Base-by-base conservation (phyloP, 768 basidiomycete species). In the Hygrocybe coccinea region DNA sequence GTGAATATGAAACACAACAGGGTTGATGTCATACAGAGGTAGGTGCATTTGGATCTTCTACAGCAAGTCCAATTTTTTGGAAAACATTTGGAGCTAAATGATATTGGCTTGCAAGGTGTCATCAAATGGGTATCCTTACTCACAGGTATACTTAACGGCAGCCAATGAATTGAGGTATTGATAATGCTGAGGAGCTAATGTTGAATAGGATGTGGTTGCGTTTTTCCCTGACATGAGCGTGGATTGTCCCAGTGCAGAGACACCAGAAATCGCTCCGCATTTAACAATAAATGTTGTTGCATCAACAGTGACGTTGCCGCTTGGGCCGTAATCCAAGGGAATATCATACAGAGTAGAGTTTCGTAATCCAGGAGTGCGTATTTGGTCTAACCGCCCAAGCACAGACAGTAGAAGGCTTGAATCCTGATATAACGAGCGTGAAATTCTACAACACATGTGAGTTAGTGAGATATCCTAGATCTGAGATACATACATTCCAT, bases 261-360 rank as follows among this genome's bases (percentile, higher is more conserved):
- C 7, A 8, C 29, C 19, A 58, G 12, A 21, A 19, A 55, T 12
- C 5, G 25, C 19, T n/a, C 58, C 47, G 52, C 65, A 66, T 1
- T 49, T 29, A 10, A 62, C 55, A 47, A 10, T 49, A 1, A 66
- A 54, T 1, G 43, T 60, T 22, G 61, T 66, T 12, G 58, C 58
- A 52, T 60, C 50, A 1, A 66, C 65, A 11, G 44, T 21, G 7
- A 60, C 58, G 2, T 56, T 57, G 29, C 45, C 54, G 9, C 55
- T 52, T 2, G 39, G 9, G 12, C 33, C n/a, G 8, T 50, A 52
- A 8, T 47, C 4, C 1, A 22, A 19, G 19, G 56, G 61, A 0
- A 66, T 50, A 21, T 66, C 65, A 50, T 60, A 66, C n/a, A 66
- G 37, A 15, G 54, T 56, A n/a, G 2, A 51, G 7, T 52, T 58